Evolutionary conservation across 768 basidiomycete genomes (phyloP).

Genomic region (Macrolepiota dolichaula): DNA sequence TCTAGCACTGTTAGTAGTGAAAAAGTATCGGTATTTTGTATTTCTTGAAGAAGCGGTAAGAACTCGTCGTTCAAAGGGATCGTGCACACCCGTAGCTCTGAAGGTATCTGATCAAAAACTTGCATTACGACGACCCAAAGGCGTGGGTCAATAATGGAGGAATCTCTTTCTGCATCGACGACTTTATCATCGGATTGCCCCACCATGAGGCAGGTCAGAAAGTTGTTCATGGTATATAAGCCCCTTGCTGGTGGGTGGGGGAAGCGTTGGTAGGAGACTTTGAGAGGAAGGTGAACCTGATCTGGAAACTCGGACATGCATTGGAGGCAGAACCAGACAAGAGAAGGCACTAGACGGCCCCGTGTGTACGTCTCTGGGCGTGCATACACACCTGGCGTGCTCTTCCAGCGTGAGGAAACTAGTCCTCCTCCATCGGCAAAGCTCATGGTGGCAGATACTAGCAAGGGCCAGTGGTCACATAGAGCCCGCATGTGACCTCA

Average conservation of each 20-base stretch:
- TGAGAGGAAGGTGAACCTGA: conserved; percentile 32
- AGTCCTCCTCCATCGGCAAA: conserved; percentile 14
- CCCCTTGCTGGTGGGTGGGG: neutral
- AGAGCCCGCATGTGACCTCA: neutral
- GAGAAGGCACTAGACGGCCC: conserved; percentile 41
- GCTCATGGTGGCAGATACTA: neutral
- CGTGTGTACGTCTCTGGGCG: conserved; percentile 21
- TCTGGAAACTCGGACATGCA: conserved; percentile 42
- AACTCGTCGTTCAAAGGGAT: conserved; percentile 54
- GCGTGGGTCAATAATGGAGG: conserved; percentile 43
- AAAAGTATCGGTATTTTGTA: conserved; percentile 53
- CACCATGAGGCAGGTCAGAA: neutral
- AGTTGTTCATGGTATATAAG: neutral
- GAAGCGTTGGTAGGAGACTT: conserved; percentile 32
- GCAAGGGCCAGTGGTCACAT: neutral
- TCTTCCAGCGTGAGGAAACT: conserved; percentile 16
- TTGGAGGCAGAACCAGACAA: conserved; percentile 49
- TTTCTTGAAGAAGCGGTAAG: conserved; percentile 52
- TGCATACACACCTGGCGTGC: conserved; percentile 10
- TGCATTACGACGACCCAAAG: conserved; percentile 65
- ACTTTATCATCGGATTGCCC: neutral
- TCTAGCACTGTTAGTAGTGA: conserved; percentile 64
- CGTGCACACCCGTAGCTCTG: conserved; percentile 31
- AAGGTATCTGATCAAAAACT: conserved; percentile 53
- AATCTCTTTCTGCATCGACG: conserved; percentile 22